Evolutionary conservation across 345 rosid genomes (phyloP).

Genomic region (Mangifera indica): DNA sequence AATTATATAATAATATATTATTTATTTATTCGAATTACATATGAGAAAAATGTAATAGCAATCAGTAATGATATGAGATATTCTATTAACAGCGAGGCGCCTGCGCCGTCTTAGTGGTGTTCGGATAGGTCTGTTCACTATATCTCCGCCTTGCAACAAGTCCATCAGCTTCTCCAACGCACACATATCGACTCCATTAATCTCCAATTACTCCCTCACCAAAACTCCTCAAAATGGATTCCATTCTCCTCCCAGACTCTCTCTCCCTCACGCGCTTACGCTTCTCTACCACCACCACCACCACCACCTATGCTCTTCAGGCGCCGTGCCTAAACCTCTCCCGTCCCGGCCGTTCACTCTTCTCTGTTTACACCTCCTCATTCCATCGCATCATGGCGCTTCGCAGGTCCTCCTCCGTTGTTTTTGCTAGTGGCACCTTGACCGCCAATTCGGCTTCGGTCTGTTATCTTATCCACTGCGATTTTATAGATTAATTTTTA

Average conservation of each 20-base stretch:
- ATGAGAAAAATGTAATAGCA: too few species aligned
- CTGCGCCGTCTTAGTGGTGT: neutral
- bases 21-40: too few species aligned
- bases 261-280: slow-evolving; percentile 36
- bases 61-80: slow-evolving; percentile 5
- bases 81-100: neutral
- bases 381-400: slow-evolving; percentile 12
- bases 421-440: slow-evolving; percentile 45
- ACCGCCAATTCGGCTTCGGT: slow-evolving; percentile 58
- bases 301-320: slow-evolving; percentile 21
- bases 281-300: slow-evolving; percentile 17
- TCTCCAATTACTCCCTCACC: neutral
- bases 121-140: neutral
- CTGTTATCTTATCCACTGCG: slow-evolving; percentile 25
- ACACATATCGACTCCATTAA: neutral
- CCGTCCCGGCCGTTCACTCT: slow-evolving; percentile 18
- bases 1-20: too few species aligned
- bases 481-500: neutral
- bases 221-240: slow-evolving; percentile 34
- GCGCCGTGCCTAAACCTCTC: slow-evolving; percentile 36
- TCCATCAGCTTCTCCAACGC: neutral
- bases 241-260: slow-evolving; percentile 31
- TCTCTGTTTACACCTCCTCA: slow-evolving; percentile 22
- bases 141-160: slow-evolving; percentile 5
- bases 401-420: slow-evolving; percentile 32